phyloP scores from a whole-genome alignment of 129 eudicot genomes.

The Artemisia argyi region DNA sequence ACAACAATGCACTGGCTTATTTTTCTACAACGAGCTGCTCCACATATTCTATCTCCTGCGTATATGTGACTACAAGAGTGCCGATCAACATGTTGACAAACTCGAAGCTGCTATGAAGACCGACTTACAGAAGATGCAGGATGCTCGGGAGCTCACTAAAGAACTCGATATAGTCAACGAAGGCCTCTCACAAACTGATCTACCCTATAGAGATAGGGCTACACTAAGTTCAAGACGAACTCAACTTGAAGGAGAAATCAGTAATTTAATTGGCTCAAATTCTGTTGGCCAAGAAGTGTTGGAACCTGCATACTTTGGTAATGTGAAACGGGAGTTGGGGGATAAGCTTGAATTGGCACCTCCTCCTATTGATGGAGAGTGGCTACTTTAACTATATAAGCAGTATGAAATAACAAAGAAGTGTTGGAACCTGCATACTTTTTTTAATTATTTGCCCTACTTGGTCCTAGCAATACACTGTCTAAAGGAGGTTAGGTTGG shows the following conservation, averaged over 20 bases:
- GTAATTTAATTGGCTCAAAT: constrained; percentile 36
- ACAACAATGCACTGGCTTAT: constrained; percentile 76
- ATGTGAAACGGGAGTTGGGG: constrained; percentile 61
- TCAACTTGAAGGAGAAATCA: constrained; percentile 67
- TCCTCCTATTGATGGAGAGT: constrained; percentile 92
- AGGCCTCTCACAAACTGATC: constrained; percentile 59
- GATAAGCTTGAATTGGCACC: constrained; percentile 92
- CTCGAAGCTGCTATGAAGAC: constrained; percentile 87
- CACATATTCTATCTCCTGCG: constrained; percentile 88
- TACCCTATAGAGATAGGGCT: constrained; percentile 61
- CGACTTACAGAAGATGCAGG: constrained; percentile 59
- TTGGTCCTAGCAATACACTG: too few species aligned
- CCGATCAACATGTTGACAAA: constrained; percentile 75
- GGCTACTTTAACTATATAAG: too few species aligned
- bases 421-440: too few species aligned
- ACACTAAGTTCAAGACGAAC: constrained; percentile 50
- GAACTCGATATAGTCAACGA: constrained; percentile 66
- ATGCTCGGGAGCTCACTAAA: constrained; percentile 55
- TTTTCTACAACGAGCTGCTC: constrained; percentile 83
- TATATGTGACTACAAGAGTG: constrained; percentile 82
- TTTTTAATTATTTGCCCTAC: too few species aligned
- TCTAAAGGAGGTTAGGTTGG: too few species aligned
- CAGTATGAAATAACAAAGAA: too few species aligned
- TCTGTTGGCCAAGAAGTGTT: constrained; percentile 49
- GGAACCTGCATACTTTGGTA: constrained; percentile 79